Evolutionary conservation across 768 basidiomycete species (phyloP), one percentile per base, ranked within the genome.

Genomic region (Tricholoma furcatifolium): DNA sequence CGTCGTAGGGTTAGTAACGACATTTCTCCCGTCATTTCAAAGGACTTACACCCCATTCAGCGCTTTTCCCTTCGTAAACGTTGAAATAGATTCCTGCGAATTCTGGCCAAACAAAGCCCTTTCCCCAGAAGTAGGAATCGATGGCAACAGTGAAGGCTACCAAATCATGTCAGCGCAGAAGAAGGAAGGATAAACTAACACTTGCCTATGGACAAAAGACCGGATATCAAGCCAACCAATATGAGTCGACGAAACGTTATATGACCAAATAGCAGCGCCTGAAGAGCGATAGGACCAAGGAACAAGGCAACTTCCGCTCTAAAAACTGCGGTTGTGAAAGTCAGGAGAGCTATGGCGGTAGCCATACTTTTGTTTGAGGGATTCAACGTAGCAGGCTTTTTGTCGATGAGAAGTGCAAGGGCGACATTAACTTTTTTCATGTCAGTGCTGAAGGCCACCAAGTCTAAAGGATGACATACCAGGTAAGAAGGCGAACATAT

Each of bases 111-210:
- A 95, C 64, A 4, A 82, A 75, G 60, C 72, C 78, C 59, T 70
- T 71, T 48, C 77, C 64, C 93, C 96, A 98, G 67, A 96, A 88
- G 70, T 87, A 88, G 0, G 91, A 90, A 66, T 99, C 97, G 24
- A 96, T 73, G 0, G 63, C 11, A 1, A 85, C 62, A 0, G 90
- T 90, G 2, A 83, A 51, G 2, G 69, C 91, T 91, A 59, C 30
- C 3, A 38, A 12, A 31, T 14, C 30, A n/a, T 21, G 43, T 21
- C 47, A 43, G 15, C 10, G 21, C 24, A 15, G 23, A 7, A 40
- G 7, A 17, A 44, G 4, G 17, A 38, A 10, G 8, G 21, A 30
- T 5, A 30, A 11, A 31, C 20, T 21, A 40, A 18, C 1, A 59
- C 75, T 54, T 38, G 87, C 89, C 77, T 39, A 82, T 65, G 8